Evolutionary conservation across 768 basidiomycete genomes (phyloP), one percentile per base, ranked within the genome.

Genomic region (Tulasnella sp.): DNA sequence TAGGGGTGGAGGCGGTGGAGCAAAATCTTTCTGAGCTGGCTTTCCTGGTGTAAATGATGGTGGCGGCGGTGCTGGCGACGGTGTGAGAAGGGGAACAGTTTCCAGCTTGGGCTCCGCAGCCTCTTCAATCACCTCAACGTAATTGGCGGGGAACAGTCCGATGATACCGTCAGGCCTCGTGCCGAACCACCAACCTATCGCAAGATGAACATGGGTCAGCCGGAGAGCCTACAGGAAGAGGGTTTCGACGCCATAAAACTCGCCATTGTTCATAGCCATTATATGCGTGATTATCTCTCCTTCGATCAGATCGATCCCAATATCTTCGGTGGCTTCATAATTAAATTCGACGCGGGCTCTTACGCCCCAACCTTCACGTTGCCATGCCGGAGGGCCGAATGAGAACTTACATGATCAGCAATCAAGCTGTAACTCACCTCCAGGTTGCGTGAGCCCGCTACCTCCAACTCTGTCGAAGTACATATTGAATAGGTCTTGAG

Each of bases 401-500:
- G 86, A 82, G 70, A 94, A 94, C 32, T 90, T 80, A 77, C 73
- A 68, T 63, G 65, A 23, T 56, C 27, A 41, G 47, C 30, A 15
- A 21, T 11, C 24, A 42, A 17, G 34, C 52, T 45, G 61, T 27
- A 63, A 15, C 62, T 29, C 21, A 54, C 47, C 38, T 48, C 51
- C 48, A 44, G 62, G 32, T 43, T 73, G 69, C 15, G 68, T 70
- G 15, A 65, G 63, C 19, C 56, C 53, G 43, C 65, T 64, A 59
- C 76, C 78, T 0, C 78, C 77, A 21, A 77, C 78, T 24, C 86
- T 76, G 17, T 91, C 91, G 70, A 98, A 98, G 80, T 97, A 96
- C 88, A 95, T 93, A 69, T 97, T 95, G 76, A 98, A 98, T 58
- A 98, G 69, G 61, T 97, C 95, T 72, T 97, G 95, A 4, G 95